phyloP scores from a whole-genome alignment of 495 filamentous ascomycete species.

The Cairneyella variabilis region DNA sequence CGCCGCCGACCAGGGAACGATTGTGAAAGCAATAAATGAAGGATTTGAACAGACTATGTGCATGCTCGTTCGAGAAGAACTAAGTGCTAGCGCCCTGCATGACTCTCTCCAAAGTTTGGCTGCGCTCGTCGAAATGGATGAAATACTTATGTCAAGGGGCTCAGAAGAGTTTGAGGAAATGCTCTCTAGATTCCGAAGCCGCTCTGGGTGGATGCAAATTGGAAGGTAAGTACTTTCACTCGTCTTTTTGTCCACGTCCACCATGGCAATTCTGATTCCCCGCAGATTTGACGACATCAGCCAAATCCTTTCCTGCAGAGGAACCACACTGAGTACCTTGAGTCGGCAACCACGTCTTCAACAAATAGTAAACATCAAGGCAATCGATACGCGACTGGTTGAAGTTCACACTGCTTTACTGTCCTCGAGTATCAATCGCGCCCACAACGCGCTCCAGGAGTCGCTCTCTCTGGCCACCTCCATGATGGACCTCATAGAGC shows the following conservation, averaged over 20 bases:
- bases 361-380: conserved; percentile 48
- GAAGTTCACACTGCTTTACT: conserved; percentile 71
- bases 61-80: conserved; percentile 48
- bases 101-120: conserved; percentile 68
- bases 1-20: conserved; percentile 47
- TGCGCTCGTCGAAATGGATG: conserved; percentile 75
- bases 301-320: conserved; percentile 75
- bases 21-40: conserved; percentile 51
- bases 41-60: conserved; percentile 62
- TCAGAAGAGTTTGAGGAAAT: conserved; percentile 56
- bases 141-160: conserved; percentile 59
- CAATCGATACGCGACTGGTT: conserved; percentile 60
- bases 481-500: conserved; percentile 65
- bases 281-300: conserved; percentile 77
- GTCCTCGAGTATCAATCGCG: conserved; percentile 69
- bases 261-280: conserved; percentile 2
- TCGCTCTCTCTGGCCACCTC: conserved; percentile 79
- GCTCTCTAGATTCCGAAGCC: conserved; percentile 57
- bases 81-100: conserved; percentile 57
- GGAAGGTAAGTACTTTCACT: conserved; percentile 12
- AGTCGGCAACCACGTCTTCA: conserved; percentile 62
- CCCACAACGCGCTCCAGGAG: conserved; percentile 78
- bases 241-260: conserved; percentile 21
- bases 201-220: conserved; percentile 72
- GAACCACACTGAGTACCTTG: conserved; percentile 77